Percentiles rank a stretch among this genome's conserved stretches.
phyloP scores from a whole-genome alignment of 257 asterid species.

The Fraxinus quadrangulata region DNA sequence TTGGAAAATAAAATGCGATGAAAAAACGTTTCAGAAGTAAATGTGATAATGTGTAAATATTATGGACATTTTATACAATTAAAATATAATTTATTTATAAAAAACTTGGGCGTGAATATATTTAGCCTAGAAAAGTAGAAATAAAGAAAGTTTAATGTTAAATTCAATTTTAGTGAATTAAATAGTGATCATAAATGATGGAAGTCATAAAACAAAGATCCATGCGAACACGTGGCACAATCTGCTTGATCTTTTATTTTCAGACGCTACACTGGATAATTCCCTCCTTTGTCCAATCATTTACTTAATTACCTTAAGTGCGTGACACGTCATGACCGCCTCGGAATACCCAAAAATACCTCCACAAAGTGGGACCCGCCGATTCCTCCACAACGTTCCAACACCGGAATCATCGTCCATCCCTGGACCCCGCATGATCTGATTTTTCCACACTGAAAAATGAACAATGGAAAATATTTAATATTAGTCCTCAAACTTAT shows the following conservation, averaged over 20 bases:
- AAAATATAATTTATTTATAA: too few relatives aligned
- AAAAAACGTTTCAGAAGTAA: too few relatives aligned
- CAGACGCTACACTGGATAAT: conserved; percentile 20
- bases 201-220: too few relatives aligned
- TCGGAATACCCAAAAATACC: conserved; percentile 21
- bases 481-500: background rate
- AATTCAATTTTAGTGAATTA: too few relatives aligned
- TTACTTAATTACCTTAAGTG: conserved; percentile 20
- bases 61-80: too few relatives aligned
- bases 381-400: conserved; percentile 6
- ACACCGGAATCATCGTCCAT: conserved; percentile 53
- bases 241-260: background rate
- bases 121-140: too few relatives aligned
- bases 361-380: conserved; percentile 27
- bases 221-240: conserved; percentile 29
- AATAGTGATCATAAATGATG: too few relatives aligned
- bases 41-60: too few relatives aligned
- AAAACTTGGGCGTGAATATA: too few relatives aligned
- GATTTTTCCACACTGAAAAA: conserved; percentile 10
- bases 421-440: conserved; percentile 39
- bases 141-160: too few relatives aligned
- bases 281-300: background rate
- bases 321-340: conserved; percentile 34
- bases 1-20: too few relatives aligned
- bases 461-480: background rate